Conservation (phyloP, 192 early-diverging fungal species). For the Irineochytrium annulatum region DNA sequence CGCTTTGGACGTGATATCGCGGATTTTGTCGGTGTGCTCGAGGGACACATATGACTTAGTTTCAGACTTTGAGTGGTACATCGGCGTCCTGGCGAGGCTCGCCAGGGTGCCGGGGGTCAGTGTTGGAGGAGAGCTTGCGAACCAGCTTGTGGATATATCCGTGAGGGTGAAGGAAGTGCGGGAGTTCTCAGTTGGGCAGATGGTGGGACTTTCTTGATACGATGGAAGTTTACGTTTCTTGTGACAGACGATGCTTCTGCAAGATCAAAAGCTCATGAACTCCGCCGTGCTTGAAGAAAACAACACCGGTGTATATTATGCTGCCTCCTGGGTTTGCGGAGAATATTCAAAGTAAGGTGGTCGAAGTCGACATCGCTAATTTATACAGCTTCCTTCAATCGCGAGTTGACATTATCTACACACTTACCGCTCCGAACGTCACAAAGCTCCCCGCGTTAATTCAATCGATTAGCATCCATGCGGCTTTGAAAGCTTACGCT, state of each 20-base stretch:
- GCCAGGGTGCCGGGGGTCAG: slow-evolving; percentile 72
- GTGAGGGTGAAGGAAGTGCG: slow-evolving; percentile 84
- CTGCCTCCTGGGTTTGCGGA: slow-evolving; percentile 87
- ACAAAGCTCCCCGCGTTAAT: slow-evolving; percentile 51
- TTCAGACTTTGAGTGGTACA: slow-evolving; percentile 94
- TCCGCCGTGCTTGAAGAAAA: slow-evolving; percentile 48
- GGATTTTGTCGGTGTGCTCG: slow-evolving; percentile 78
- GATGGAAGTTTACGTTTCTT: neutral
- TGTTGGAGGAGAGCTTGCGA: slow-evolving; percentile 60
- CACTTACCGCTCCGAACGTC: slow-evolving; percentile 39
- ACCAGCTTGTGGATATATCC: slow-evolving; percentile 83
- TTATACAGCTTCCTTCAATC: slow-evolving; percentile 7
- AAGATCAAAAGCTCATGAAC: slow-evolving; percentile 59
- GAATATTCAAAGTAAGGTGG: slow-evolving; percentile 65
- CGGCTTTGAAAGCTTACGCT: slow-evolving; percentile 65
- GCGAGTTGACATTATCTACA: slow-evolving; percentile 25
- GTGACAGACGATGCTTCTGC: slow-evolving; percentile 62
- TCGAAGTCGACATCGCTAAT: neutral
- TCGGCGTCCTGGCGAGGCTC: slow-evolving; percentile 74
- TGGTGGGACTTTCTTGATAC: slow-evolving; percentile 46
- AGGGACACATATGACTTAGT: slow-evolving; percentile 80
- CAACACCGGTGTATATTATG: slow-evolving; percentile 69
- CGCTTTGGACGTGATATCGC: slow-evolving; percentile 73
- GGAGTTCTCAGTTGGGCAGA: slow-evolving; percentile 66
- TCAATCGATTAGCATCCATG: slow-evolving; percentile 69